Percentiles rank a stretch among this genome's conserved stretches.
phyloP scores from a whole-genome alignment of 495 filamentous ascomycete genomes.

The Xylaria telfairii region DNA sequence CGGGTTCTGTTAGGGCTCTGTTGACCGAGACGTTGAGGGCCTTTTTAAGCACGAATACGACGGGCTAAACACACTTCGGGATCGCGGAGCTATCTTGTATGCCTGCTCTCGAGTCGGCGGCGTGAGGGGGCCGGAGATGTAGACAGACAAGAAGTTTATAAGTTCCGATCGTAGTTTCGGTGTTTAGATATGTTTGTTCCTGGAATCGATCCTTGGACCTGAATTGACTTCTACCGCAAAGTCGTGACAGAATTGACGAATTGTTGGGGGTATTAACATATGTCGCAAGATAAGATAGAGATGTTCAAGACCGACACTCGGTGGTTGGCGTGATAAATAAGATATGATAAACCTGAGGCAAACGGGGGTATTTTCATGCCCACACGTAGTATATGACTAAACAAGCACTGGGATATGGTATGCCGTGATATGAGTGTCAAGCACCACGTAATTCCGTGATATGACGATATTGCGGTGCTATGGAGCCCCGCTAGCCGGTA shows the following conservation, averaged over 20 bases:
- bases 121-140: background rate
- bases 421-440: constrained; percentile 32
- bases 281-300: background rate
- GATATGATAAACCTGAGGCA: background rate
- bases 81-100: background rate
- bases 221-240: background rate
- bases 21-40: constrained; percentile 23
- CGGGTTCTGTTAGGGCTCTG: constrained; percentile 17
- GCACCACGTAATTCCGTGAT: constrained; percentile 32
- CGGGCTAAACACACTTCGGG: background rate
- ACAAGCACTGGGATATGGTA: constrained; percentile 21
- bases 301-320: background rate
- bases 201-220: background rate
- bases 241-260: background rate
- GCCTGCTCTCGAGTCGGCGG: background rate
- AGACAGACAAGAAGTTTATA: constrained; percentile 3
- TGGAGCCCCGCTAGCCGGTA: constrained; percentile 29
- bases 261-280: background rate
- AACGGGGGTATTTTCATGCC: background rate
- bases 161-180: constrained; percentile 10
- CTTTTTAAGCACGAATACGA: constrained; percentile 23
- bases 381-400: constrained; percentile 21
- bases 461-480: constrained; percentile 37
- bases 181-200: constrained; percentile 13
- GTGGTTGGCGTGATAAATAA: background rate